These are phyloP conservation scores for Alternaria consortialis DNA, from an alignment of 2,329 filamentous ascomycete species.

Conservation along the genomic window DNA sequence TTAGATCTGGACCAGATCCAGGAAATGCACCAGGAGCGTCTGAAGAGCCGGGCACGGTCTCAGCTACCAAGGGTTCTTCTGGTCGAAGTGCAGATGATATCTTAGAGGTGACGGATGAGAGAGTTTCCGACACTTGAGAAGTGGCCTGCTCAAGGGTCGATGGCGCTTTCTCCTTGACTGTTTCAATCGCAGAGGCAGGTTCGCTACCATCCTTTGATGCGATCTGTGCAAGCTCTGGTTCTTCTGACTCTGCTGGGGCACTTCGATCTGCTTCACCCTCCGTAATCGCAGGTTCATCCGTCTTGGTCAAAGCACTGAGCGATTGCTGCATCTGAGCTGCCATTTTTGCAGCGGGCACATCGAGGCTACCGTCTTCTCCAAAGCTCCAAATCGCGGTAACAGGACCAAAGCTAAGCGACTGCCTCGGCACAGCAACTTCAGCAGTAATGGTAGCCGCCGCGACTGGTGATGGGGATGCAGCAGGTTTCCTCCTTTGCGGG, in stretches of 20 bases:
- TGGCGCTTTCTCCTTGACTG: background rate
- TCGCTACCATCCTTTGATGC: slow-evolving; percentile 14
- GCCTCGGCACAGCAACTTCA: slow-evolving; percentile 48
- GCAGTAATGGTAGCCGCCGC: slow-evolving; percentile 50
- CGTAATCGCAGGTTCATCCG: slow-evolving; percentile 10
- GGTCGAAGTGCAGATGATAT: slow-evolving; percentile 8
- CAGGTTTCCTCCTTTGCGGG: slow-evolving; percentile 77
- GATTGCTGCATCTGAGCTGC: slow-evolving; percentile 38
- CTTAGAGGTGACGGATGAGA: slow-evolving; percentile 8
- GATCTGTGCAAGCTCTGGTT: slow-evolving; percentile 13
- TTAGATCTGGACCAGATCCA: slow-evolving; percentile 16
- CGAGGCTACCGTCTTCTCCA: slow-evolving; percentile 43
- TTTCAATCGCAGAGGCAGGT: slow-evolving; percentile 7
- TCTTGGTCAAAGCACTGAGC: slow-evolving; percentile 18
- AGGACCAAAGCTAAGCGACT: slow-evolving; percentile 37
- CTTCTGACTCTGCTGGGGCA: slow-evolving; percentile 16
- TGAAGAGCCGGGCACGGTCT: slow-evolving; percentile 21
- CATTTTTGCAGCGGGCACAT: slow-evolving; percentile 45
- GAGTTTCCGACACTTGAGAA: slow-evolving; percentile 7
- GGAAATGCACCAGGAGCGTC: slow-evolving; percentile 36
- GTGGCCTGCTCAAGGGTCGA: slow-evolving; percentile 9
- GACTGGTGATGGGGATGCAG: slow-evolving; percentile 69
- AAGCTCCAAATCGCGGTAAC: slow-evolving; percentile 49
- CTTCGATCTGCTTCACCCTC: slow-evolving; percentile 18
- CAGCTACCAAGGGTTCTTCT: slow-evolving; percentile 23